These are phyloP conservation scores for Grosmannia clavigera DNA, from an alignment of 2,329 filamentous ascomycete genomes.

Conservation along the genomic window DNA sequence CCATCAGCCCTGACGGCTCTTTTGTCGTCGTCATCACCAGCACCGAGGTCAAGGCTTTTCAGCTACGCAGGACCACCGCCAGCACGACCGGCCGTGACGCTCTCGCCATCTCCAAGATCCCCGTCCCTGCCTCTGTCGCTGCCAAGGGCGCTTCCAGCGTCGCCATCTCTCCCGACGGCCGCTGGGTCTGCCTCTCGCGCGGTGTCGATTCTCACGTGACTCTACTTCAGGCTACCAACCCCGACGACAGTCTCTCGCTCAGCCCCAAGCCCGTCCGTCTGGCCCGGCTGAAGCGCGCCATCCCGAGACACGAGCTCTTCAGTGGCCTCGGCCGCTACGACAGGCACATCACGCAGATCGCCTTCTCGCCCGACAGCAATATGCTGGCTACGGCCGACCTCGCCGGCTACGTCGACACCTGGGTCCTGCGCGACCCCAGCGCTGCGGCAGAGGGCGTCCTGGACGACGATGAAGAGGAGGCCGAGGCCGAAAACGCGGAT, in stretches of 20 bases:
- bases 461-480: constrained; percentile 18
- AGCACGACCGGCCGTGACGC: constrained; percentile 16
- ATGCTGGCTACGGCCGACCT: constrained; percentile 72
- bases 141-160: constrained; percentile 56
- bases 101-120: constrained; percentile 60
- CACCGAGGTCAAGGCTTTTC: constrained; percentile 44
- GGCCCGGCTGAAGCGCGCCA: constrained; percentile 27
- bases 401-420: constrained; percentile 77
- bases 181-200: constrained; percentile 48
- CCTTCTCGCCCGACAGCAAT: constrained; percentile 70
- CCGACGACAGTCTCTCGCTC: constrained; percentile 9
- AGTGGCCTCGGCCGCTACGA: constrained; percentile 66
- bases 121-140: constrained; percentile 44
- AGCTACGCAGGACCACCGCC: constrained; percentile 18
- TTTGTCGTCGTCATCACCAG: constrained; percentile 66
- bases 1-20: constrained; percentile 58
- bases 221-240: constrained; percentile 32
- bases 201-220: constrained; percentile 16
- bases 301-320: constrained; percentile 42
- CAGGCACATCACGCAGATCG: constrained; percentile 57
- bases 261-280: constrained; percentile 38
- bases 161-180: constrained; percentile 55
- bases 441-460: no score
- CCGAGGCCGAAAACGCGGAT: constrained; percentile 20
- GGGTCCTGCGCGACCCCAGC: constrained; percentile 51